Conservation (phyloP, 1,139 yeast species). For the Kazachstania sp. region DNA sequence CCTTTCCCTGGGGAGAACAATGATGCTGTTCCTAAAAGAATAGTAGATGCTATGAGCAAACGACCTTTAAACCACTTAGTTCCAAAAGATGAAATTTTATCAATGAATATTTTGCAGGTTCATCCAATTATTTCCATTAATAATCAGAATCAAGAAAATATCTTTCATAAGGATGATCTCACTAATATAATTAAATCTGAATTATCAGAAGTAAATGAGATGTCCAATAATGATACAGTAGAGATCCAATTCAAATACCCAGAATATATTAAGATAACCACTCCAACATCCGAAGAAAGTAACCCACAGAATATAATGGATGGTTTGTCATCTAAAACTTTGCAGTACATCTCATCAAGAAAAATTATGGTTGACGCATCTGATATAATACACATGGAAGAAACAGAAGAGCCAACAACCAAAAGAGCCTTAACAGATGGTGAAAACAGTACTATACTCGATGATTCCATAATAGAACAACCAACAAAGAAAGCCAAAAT, state of each 20-base stretch:
- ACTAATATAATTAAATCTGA: not conserved
- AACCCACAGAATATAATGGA: not conserved
- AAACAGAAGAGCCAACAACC: not conserved
- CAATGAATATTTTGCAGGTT: conserved; percentile 13
- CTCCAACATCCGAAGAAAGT: not conserved
- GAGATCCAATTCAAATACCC: not conserved
- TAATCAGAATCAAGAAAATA: conserved; percentile 9
- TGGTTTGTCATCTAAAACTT: conserved; percentile 4
- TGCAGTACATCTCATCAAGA: conserved; percentile 2
- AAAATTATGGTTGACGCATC: not conserved
- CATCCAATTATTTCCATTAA: conserved; percentile 7
- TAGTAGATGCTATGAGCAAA: conserved; percentile 20
- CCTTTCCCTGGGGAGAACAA: conserved; percentile 27
- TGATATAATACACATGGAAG: not conserved
- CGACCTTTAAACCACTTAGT: conserved; percentile 26
- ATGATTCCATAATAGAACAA: not conserved
- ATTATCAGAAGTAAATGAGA: not conserved
- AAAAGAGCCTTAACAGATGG: conserved; percentile 5
- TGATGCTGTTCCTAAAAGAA: conserved; percentile 19
- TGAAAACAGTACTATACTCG: not conserved
- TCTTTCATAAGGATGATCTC: conserved; percentile 1
- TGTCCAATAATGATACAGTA: not conserved
- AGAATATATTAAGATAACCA: not conserved
- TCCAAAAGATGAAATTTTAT: conserved; percentile 23
- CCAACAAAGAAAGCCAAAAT: conserved; percentile 14